phyloP scores from a whole-genome alignment of 106 monocot species.

The Xerophyta viscosa region DNA sequence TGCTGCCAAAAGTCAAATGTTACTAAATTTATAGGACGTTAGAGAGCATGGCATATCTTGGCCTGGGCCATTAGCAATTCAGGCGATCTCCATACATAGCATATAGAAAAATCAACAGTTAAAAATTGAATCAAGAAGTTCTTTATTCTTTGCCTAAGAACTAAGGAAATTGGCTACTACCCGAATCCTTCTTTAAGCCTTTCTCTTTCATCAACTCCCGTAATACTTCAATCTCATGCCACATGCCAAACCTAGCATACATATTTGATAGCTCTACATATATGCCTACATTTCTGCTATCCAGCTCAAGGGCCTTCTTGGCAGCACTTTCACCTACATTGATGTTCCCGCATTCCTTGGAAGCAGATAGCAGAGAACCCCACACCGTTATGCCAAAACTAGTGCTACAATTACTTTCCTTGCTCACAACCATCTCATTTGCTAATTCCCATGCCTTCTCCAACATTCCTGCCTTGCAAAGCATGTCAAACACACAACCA shows the following conservation, averaged over 20 bases:
- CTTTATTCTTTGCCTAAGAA: too few species aligned
- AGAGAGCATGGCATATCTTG: too few species aligned
- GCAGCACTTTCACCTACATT: slow-evolving; percentile 37
- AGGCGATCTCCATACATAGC: too few species aligned
- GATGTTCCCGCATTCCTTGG: slow-evolving; percentile 35
- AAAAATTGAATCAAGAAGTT: too few species aligned
- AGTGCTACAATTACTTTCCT: neutral
- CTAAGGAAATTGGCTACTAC: too few species aligned
- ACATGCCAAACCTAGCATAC: slow-evolving; percentile 52
- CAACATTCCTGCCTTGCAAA: slow-evolving; percentile 55
- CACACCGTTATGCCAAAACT: slow-evolving; percentile 23
- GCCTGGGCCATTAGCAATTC: too few species aligned
- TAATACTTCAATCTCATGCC: slow-evolving; percentile 43
- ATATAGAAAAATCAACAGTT: too few species aligned
- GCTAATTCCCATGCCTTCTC: slow-evolving; percentile 41
- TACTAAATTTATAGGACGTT: too few species aligned
- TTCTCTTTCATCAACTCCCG: slow-evolving; percentile 43
- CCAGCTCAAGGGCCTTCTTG: slow-evolving; percentile 36
- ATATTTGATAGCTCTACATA: slow-evolving; percentile 56
- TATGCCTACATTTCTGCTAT: slow-evolving; percentile 40
- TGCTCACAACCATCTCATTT: slow-evolving; percentile 9
- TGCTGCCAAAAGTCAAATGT: too few species aligned
- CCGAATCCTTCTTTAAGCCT: slow-evolving; percentile 47
- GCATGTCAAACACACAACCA: slow-evolving; percentile 54
- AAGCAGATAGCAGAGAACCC: slow-evolving; percentile 48